Conservation (phyloP, 352 stramenopile genomes). For the Lagenidium giganteum region DNA sequence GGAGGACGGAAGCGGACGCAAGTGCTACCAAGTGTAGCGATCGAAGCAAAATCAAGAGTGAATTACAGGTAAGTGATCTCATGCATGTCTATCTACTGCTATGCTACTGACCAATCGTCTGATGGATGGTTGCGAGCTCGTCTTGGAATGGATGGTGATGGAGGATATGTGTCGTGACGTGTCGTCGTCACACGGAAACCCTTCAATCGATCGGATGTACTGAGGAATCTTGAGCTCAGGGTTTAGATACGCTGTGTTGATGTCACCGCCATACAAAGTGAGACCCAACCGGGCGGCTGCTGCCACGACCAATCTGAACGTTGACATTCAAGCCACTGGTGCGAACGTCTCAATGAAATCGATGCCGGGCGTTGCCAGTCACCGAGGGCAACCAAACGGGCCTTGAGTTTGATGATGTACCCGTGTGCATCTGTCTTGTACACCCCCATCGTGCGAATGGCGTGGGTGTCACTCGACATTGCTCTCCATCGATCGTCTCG, state of each 20-base stretch:
- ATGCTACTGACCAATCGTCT: no score
- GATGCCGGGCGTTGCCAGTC: neutral
- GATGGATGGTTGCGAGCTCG: no score
- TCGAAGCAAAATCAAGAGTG: no score
- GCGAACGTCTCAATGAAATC: slow-evolving; percentile 4
- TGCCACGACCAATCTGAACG: neutral
- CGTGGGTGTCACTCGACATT: neutral
- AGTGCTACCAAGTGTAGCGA: no score
- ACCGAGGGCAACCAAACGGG: neutral
- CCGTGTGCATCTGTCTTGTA: slow-evolving; percentile 3
- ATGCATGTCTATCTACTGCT: no score
- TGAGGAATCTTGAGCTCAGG: slow-evolving; percentile 3
- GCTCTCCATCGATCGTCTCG: neutral
- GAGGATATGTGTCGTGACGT: no score
- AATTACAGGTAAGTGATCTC: no score
- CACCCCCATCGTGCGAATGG: slow-evolving; percentile 3
- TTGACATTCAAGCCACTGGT: slow-evolving; percentile 1
- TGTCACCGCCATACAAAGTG: slow-evolving; percentile 4
- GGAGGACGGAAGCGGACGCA: no score
- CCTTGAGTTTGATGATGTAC: slow-evolving; percentile 1
- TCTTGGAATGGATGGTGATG: no score
- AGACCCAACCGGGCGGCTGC: neutral
- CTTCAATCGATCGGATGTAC: neutral
- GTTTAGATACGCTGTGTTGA: slow-evolving; percentile 9
- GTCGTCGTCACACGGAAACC: slow-evolving; percentile 6